Evolutionary conservation across 2,329 filamentous ascomycete genomes (phyloP).

Genomic region (Graphilbum sp.): DNA sequence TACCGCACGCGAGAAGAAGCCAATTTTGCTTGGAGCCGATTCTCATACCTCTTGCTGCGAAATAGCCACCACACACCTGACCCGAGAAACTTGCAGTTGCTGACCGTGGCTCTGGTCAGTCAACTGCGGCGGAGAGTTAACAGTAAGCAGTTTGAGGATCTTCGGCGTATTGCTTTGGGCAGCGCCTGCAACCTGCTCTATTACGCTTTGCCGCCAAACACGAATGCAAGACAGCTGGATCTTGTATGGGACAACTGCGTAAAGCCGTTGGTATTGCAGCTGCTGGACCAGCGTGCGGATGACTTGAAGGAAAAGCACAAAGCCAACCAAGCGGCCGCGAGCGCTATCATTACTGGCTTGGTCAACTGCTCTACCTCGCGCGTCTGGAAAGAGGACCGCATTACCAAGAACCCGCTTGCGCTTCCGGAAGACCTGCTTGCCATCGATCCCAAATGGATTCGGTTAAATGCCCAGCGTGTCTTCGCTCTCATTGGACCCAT

Average conservation of each 20-base stretch:
- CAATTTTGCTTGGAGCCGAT: constrained; percentile 71
- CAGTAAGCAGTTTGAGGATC: constrained; percentile 39
- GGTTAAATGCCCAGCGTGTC: constrained; percentile 50
- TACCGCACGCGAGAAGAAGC: constrained; percentile 55
- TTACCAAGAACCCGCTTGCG: constrained; percentile 40
- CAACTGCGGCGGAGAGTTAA: constrained; percentile 48
- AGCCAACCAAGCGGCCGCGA: constrained; percentile 40
- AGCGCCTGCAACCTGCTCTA: constrained; percentile 71
- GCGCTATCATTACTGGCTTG: constrained; percentile 56
- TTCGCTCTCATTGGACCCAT: constrained; percentile 45
- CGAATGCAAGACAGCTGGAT: constrained; percentile 50
- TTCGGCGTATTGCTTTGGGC: constrained; percentile 41
- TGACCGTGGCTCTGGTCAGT: constrained; percentile 51
- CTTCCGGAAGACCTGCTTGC: constrained; percentile 63
- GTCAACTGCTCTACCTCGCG: constrained; percentile 41
- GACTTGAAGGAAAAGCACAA: constrained; percentile 15
- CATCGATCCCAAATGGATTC: constrained; percentile 75
- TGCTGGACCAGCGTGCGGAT: constrained; percentile 28
- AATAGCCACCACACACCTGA: constrained; percentile 38
- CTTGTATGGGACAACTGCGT: constrained; percentile 66
- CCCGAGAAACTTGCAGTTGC: constrained; percentile 28
- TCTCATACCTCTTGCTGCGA: constrained; percentile 58
- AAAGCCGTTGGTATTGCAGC: constrained; percentile 40
- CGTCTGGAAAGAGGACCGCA: constrained; percentile 60
- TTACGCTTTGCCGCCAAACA: constrained; percentile 60